Evolutionary conservation across 2,329 filamentous ascomycete genomes (phyloP).

Genomic region (Xylariaceae sp.): DNA sequence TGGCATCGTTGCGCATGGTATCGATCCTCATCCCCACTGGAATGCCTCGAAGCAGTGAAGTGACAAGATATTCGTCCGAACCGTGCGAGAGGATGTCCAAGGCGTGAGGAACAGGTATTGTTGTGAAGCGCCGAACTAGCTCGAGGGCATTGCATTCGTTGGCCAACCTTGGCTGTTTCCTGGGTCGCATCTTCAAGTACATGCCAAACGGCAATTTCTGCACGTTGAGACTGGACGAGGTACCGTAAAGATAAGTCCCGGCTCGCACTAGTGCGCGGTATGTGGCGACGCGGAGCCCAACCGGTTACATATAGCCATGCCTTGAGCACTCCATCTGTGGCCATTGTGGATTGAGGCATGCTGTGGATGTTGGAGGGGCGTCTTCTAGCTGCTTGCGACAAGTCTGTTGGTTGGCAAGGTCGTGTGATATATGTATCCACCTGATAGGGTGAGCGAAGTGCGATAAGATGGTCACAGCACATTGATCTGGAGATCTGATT

Average conservation of each 20-base stretch:
- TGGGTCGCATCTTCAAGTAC: constrained; percentile 13
- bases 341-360: not conserved
- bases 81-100: constrained; percentile 8
- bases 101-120: constrained; percentile 5
- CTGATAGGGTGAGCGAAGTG: constrained; percentile 12
- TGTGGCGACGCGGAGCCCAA: constrained; percentile 3
- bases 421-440: constrained; percentile 6
- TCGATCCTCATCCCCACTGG: constrained; percentile 8
- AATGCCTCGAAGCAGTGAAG: constrained; percentile 6
- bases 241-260: constrained; percentile 13
- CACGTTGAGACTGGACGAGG: constrained; percentile 11
- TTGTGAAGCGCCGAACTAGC: constrained; percentile 2
- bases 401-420: constrained; percentile 5
- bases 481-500: not conserved
- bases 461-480: not conserved
- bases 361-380: not conserved
- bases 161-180: not conserved
- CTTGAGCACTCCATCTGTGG: not conserved
- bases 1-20: constrained; percentile 4
- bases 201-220: constrained; percentile 21
- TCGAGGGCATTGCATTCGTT: constrained; percentile 13
- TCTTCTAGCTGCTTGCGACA: not conserved
- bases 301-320: constrained; percentile 6
- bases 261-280: constrained; percentile 8
- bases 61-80: constrained; percentile 9